These are phyloP conservation scores for Xerocomellus amylosporus DNA, from an alignment of 768 basidiomycete genomes.

Conservation along the genomic window DNA sequence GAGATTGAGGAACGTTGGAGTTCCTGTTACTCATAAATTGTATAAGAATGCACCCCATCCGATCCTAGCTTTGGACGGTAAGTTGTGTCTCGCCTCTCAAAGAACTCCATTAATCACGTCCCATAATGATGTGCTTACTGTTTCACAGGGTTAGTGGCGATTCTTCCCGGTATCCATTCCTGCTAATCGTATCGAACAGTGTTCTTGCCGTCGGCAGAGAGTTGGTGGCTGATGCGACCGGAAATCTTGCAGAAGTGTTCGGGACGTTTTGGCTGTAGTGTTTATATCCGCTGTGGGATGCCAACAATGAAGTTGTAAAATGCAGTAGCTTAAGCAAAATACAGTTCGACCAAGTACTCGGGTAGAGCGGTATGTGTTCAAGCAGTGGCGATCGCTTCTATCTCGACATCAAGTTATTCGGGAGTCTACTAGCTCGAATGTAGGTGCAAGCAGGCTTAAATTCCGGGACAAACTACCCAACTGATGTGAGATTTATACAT, in stretches of 20 bases:
- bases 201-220: conserved; percentile 37
- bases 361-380: conserved; percentile 1
- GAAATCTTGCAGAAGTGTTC: conserved; percentile 35
- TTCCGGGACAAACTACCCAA: conserved; percentile 41
- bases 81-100: conserved; percentile 17
- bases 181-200: conserved; percentile 26
- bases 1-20: conserved; percentile 52
- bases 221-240: conserved; percentile 38
- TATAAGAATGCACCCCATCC: conserved; percentile 70
- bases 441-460: conserved; percentile 74
- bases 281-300: not conserved
- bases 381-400: conserved; percentile 60
- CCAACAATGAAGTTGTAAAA: not conserved
- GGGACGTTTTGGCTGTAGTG: conserved; percentile 13
- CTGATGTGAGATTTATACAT: not conserved
- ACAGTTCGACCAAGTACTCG: not conserved
- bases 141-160: conserved; percentile 22
- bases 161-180: not conserved
- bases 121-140: not conserved
- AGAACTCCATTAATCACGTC: not conserved
- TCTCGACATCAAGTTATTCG: conserved; percentile 68
- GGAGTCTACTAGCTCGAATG: conserved; percentile 69
- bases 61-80: conserved; percentile 74
- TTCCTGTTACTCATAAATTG: conserved; percentile 50
- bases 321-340: not conserved